Conservation (phyloP, 169 alveolate genomes). For the Eimeria maxima region DNA sequence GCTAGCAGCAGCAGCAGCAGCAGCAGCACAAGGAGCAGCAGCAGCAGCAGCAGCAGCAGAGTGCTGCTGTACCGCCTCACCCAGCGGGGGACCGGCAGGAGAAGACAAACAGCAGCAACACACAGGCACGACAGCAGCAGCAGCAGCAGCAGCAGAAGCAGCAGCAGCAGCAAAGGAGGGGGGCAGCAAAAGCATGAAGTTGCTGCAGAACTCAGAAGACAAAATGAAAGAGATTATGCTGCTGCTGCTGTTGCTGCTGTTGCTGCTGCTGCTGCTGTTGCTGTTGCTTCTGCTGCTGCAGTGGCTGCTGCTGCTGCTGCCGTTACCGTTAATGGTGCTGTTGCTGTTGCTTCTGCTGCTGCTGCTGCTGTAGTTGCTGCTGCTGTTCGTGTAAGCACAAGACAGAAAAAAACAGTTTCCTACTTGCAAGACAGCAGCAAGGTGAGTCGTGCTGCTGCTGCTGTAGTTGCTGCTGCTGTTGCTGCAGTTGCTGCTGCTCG, state of each 20-base stretch:
- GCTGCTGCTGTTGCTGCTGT: neutral
- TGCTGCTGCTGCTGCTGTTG: too few species aligned
- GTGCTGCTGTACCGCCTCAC: neutral
- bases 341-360: too few species aligned
- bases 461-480: too few species aligned
- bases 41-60: neutral
- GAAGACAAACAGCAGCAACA: neutral
- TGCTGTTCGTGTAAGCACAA: too few species aligned
- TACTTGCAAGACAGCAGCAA: too few species aligned
- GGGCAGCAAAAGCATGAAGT: neutral
- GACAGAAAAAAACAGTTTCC: too few species aligned
- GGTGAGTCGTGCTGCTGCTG: too few species aligned
- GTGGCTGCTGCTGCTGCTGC: too few species aligned
- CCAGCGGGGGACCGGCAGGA: neutral
- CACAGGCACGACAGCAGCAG: neutral
- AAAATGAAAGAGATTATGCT: neutral
- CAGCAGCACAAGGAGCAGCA: constrained; percentile 3
- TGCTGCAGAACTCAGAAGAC: neutral
- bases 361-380: neutral
- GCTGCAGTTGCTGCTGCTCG: too few species aligned
- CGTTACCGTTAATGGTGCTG: too few species aligned
- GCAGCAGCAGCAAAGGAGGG: neutral
- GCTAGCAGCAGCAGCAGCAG: neutral
- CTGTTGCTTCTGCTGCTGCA: too few species aligned
- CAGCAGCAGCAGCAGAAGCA: neutral